Evolutionary conservation across 129 eudicot genomes (phyloP), one percentile per base, ranked within the genome.

Genomic region (Centaurea solstitialis): DNA sequence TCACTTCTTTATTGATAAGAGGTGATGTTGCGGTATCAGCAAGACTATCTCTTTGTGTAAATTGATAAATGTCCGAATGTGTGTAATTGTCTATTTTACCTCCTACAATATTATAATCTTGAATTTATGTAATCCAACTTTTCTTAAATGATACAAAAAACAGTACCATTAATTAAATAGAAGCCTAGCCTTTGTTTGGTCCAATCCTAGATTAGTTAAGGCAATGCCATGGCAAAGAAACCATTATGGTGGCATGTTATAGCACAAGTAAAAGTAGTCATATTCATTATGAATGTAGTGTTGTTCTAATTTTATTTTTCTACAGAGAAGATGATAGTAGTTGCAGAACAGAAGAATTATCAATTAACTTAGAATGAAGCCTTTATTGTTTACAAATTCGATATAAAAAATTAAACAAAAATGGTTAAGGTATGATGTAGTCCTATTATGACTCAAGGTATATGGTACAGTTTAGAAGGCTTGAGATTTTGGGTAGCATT

Each of bases 381-480:
- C 69, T 85, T 85, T 75, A 84, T 79, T 70, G 80, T 61, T 69
- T 80, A 80, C 69, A 70, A 64, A 21, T 39, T 62, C 6, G 72
- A 76, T 30, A 18, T 15, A 62, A 71, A 75, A 75, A 80, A 80
- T 33, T 24, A 75, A 77, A 38, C 79, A 80, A 85, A 85, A 85
- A 79, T 85, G 68, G 81, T 73, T 75, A 41, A 62, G 70, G 20
- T 61, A 75, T 74, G 3, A 8, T 57, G 20, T 72, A 67, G 18
- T 20, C 23, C 18, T n/a, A 45, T n/a, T 12, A 68, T 40, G 13
- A 53, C 62, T 89, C 89, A 91, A 17, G 88, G 85, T 72, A 94
- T 86, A 85, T 94, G 97, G 84, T 92, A 95, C 85, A 91, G 69
- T 68, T 89, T 92, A 9, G 98, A 95, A 17, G 98, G 94, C 26